Percentiles rank a stretch among this genome's conserved stretches.
Conservation (phyloP, 208 protist genomes). For the Crithidia acanthocephali region DNA sequence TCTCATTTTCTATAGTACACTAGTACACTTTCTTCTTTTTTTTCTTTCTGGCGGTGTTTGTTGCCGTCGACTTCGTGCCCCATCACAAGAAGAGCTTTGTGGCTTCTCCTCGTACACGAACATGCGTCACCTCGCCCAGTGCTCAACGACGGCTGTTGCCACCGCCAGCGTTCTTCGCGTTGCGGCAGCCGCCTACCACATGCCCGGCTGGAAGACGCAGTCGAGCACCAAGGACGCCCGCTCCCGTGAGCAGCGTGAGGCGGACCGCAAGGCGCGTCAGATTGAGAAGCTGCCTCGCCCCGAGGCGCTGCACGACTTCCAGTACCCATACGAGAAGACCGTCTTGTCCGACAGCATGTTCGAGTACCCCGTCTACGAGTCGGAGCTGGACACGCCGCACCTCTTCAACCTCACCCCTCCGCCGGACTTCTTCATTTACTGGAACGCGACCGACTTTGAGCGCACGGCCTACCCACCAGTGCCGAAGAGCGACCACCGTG, state of each 20-base stretch:
- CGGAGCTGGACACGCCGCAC: conserved; percentile 87
- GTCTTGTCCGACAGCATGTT: conserved; percentile 92
- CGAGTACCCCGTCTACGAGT: conserved; percentile 90
- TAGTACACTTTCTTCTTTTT: too few species aligned
- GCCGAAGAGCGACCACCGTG: conserved; percentile 72
- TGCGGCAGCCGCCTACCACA: conserved; percentile 48
- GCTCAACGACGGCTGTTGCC: neutral
- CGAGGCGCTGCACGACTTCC: conserved; percentile 87
- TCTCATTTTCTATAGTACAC: too few species aligned
- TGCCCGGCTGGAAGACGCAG: conserved; percentile 89
- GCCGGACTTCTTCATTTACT: conserved; percentile 90
- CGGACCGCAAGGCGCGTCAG: conserved; percentile 84
- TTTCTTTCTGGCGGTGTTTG: neutral
- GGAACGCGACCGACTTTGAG: conserved; percentile 85
- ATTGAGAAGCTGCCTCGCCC: conserved; percentile 91
- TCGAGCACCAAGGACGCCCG: conserved; percentile 86
- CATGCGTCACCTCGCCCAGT: conserved; percentile 14
- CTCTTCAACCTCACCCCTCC: conserved; percentile 89
- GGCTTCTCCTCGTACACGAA: neutral
- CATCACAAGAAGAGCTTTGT: neutral
- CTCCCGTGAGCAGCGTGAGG: conserved; percentile 86
- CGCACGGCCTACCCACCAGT: conserved; percentile 77
- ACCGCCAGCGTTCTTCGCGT: neutral
- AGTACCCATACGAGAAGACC: conserved; percentile 92
- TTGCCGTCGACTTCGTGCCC: too few species aligned